Conservation (phyloP, 208 protist species). For the Leptomonas seymouri region DNA sequence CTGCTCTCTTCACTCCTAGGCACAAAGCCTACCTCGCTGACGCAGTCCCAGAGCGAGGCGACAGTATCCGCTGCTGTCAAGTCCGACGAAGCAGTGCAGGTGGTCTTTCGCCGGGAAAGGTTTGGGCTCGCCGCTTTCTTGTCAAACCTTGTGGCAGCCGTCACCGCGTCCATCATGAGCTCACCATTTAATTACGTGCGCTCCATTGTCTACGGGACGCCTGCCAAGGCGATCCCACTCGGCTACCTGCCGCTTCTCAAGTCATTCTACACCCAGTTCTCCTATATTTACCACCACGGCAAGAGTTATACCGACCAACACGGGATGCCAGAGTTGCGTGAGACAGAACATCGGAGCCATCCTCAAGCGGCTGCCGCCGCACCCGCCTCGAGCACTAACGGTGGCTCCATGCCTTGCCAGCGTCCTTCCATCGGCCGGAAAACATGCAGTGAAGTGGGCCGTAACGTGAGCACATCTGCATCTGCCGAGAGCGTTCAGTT, state of each 20-base stretch:
- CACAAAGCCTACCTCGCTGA: neutral
- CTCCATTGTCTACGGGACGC: slow-evolving; percentile 83
- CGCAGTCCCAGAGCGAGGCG: neutral
- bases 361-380: neutral
- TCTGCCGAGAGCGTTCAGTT: neutral
- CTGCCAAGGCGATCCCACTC: slow-evolving; percentile 67
- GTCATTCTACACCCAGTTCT: slow-evolving; percentile 77
- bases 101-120: neutral
- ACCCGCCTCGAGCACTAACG: neutral
- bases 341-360: slow-evolving; percentile 30
- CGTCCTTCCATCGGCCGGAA: neutral
- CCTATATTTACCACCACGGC: slow-evolving; percentile 71
- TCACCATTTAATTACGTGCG: slow-evolving; percentile 91
- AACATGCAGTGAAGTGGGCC: neutral
- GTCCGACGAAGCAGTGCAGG: neutral
- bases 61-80: neutral
- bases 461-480: neutral
- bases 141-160: slow-evolving; percentile 78
- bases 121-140: slow-evolving; percentile 60
- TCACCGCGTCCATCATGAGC: slow-evolving; percentile 79
- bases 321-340: slow-evolving; percentile 30
- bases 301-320: slow-evolving; percentile 63
- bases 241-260: slow-evolving; percentile 63
- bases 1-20: neutral
- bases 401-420: neutral